Evolutionary conservation across 2,329 filamentous ascomycete genomes (phyloP).

Genomic region (Drechslerella dactyloides): DNA sequence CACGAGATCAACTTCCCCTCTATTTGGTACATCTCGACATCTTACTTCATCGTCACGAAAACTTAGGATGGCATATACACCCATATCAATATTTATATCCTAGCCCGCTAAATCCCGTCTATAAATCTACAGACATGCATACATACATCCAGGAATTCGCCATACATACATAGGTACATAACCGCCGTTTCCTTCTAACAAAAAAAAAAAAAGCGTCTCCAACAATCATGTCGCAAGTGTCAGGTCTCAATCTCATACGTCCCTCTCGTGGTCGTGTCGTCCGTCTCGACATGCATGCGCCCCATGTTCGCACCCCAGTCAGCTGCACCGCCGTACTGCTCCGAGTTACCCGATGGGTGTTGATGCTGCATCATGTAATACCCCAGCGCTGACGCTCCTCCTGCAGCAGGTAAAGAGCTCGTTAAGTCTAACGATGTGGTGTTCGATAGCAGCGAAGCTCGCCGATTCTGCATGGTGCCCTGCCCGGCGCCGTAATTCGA

Average conservation of each 20-base stretch:
- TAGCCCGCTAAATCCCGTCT: conserved; percentile 42
- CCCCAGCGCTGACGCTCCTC: conserved; percentile 26
- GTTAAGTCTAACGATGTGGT: conserved; percentile 38
- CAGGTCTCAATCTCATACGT: conserved; percentile 47
- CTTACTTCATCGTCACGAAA: background rate
- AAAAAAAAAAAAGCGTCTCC: conserved; percentile 6
- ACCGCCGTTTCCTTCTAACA: too few species aligned
- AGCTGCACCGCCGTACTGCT: conserved; percentile 26
- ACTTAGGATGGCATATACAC: background rate
- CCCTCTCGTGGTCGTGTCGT: conserved; percentile 33
- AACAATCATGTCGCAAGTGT: background rate
- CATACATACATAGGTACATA: conserved; percentile 10
- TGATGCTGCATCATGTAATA: conserved; percentile 50
- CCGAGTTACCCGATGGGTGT: conserved; percentile 20
- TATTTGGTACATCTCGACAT: too few species aligned
- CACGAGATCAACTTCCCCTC: conserved; percentile 5
- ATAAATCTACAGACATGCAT: conserved; percentile 9
- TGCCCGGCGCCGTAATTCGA: conserved; percentile 40
- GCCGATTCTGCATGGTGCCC: conserved; percentile 28
- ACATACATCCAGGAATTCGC: background rate
- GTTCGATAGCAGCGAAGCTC: conserved; percentile 44
- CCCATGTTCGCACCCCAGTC: conserved; percentile 44
- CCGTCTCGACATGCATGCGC: conserved; percentile 46
- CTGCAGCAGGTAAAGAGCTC: conserved; percentile 19
- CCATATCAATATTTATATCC: conserved; percentile 23